These are phyloP conservation scores for Cajanus cajan DNA, from an alignment of 306 rosid species.

Conservation along the genomic window DNA sequence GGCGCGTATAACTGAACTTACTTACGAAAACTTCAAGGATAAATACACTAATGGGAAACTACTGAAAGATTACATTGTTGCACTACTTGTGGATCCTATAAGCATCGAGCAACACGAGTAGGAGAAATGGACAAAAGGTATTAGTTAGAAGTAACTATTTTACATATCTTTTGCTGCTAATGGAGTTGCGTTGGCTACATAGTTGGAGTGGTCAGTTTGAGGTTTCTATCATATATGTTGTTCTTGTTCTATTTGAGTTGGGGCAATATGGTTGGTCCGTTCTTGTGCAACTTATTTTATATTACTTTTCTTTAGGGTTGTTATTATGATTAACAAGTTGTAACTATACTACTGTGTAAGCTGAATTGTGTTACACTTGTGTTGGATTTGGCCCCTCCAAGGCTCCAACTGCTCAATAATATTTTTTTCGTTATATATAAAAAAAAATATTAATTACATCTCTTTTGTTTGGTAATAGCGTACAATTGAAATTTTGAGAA, in stretches of 20 bases:
- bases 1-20: slow-evolving; percentile 29
- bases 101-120: not conserved
- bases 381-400: not conserved
- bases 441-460: too few relatives aligned
- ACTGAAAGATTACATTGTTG: slow-evolving; percentile 1
- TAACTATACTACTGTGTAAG: not conserved
- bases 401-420: too few relatives aligned
- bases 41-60: slow-evolving; percentile 22
- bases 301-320: not conserved
- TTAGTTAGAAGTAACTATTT: not conserved
- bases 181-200: not conserved
- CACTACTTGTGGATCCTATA: slow-evolving; percentile 32
- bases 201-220: too few relatives aligned
- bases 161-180: too few relatives aligned
- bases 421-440: not conserved
- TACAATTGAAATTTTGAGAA: too few relatives aligned
- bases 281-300: not conserved
- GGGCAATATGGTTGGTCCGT: not conserved
- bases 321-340: not conserved
- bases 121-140: not conserved
- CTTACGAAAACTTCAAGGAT: slow-evolving; percentile 24
- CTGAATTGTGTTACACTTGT: not conserved
- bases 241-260: not conserved
- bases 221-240: too few relatives aligned
- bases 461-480: too few relatives aligned